Evolutionary conservation across 1,284 basidiomycete genomes (phyloP).

Genomic region (Porodaedalea pini): DNA sequence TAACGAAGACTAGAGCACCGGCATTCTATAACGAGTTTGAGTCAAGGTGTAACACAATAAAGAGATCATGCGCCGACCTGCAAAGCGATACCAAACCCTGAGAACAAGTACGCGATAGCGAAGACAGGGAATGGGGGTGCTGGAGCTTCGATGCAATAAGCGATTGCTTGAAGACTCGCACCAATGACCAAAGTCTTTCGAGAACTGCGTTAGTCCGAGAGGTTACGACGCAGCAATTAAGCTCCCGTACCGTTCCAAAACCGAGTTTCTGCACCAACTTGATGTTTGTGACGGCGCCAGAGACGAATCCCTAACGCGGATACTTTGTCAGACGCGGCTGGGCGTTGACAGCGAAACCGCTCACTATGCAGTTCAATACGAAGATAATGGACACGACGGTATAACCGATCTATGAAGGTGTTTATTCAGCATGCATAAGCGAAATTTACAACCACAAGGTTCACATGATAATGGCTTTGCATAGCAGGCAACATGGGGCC

Average conservation of each 20-base stretch:
- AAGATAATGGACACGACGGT: conserved; percentile 48
- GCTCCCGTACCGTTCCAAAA: conserved; percentile 50
- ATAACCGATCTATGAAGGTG: conserved; percentile 39
- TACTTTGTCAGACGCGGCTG: background rate
- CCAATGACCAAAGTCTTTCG: conserved; percentile 27
- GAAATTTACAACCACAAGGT: conserved; percentile 10
- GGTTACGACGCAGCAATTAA: background rate
- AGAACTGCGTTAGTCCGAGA: background rate
- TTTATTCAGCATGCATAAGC: background rate
- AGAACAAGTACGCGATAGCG: conserved; percentile 52
- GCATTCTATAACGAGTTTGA: conserved; percentile 42
- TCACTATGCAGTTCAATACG: conserved; percentile 41
- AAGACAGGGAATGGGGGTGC: conserved; percentile 64
- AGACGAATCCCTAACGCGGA: conserved; percentile 48
- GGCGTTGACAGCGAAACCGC: conserved; percentile 19
- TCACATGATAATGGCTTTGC: conserved; percentile 50
- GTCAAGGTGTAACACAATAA: background rate
- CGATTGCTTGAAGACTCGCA: conserved; percentile 36
- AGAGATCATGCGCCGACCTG: conserved; percentile 34
- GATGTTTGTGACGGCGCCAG: conserved; percentile 51
- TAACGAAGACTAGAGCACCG: conserved; percentile 54
- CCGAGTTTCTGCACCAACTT: conserved; percentile 52
- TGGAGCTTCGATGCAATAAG: conserved; percentile 53
- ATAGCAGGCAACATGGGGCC: conserved; percentile 59
- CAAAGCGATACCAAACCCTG: conserved; percentile 59